Percentiles rank a stretch among this genome's conserved stretches.
Evolutionary conservation across 352 stramenopile species (phyloP).

Genomic region (Phytophthora multivora): DNA sequence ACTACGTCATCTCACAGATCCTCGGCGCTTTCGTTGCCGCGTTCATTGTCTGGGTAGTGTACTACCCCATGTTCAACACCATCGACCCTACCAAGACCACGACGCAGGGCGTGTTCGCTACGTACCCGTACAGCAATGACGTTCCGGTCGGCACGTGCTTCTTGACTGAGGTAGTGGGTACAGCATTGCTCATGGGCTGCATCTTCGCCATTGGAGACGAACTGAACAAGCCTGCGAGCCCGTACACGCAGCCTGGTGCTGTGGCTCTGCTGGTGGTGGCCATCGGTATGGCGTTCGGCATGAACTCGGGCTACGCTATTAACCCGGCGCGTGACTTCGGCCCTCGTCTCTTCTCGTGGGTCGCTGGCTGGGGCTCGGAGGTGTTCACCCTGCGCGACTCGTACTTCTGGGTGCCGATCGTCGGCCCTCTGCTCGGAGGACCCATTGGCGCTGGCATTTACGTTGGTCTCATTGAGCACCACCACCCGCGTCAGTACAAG

Average conservation of each 20-base stretch:
- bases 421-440: constrained; percentile 51
- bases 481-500: constrained; percentile 59
- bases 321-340: constrained; percentile 69
- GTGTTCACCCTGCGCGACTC: constrained; percentile 42
- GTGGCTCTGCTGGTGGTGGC: constrained; percentile 61
- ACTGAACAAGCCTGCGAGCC: constrained; percentile 55
- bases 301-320: constrained; percentile 75
- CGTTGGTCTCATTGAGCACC: constrained; percentile 45
- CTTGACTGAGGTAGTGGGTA: constrained; percentile 65
- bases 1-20: constrained; percentile 59
- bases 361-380: constrained; percentile 46
- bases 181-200: constrained; percentile 61
- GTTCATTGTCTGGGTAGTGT: constrained; percentile 54
- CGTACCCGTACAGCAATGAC: constrained; percentile 49
- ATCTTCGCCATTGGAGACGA: constrained; percentile 66
- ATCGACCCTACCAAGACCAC: constrained; percentile 50
- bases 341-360: constrained; percentile 46
- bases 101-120: constrained; percentile 52
- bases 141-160: constrained; percentile 50
- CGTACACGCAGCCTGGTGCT: constrained; percentile 45
- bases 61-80: constrained; percentile 56
- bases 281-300: constrained; percentile 75
- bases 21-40: constrained; percentile 55
- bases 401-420: constrained; percentile 73
- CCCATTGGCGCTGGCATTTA: constrained; percentile 46